Evolutionary conservation across 2,329 filamentous ascomycete genomes (phyloP).

Genomic region (Colletotrichum gloeosporioides): DNA sequence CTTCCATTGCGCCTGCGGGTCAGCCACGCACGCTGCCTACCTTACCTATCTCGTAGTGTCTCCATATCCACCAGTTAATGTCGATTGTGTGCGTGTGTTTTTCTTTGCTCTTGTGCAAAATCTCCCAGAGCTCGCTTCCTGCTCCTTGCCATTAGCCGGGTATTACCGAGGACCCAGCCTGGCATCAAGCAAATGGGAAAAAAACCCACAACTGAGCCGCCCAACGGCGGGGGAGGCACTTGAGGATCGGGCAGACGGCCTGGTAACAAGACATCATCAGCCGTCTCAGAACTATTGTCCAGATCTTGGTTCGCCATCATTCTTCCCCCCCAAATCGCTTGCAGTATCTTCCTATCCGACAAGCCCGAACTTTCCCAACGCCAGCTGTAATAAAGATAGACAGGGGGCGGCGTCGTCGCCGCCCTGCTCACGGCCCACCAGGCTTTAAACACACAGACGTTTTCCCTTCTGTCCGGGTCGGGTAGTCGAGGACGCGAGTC

Average conservation of each 20-base stretch:
- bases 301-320: background rate
- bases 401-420: background rate
- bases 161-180: constrained; percentile 9
- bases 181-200: background rate
- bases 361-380: background rate
- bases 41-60: background rate
- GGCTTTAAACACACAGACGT: background rate
- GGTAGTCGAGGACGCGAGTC: background rate
- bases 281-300: background rate
- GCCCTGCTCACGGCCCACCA: background rate
- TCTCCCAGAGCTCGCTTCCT: background rate
- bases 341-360: too few species aligned
- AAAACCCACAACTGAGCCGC: background rate
- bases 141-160: background rate
- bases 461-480: background rate
- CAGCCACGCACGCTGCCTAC: background rate
- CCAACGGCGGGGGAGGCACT: background rate
- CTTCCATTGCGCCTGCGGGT: background rate
- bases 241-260: background rate
- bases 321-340: background rate
- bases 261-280: background rate
- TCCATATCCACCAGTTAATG: background rate
- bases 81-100: background rate
- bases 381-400: background rate
- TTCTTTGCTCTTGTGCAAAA: background rate